Evolutionary conservation across 2,329 filamentous ascomycete species (phyloP), one percentile per base, ranked within the genome.

Genomic region (Cercospora zeae-maydis): DNA sequence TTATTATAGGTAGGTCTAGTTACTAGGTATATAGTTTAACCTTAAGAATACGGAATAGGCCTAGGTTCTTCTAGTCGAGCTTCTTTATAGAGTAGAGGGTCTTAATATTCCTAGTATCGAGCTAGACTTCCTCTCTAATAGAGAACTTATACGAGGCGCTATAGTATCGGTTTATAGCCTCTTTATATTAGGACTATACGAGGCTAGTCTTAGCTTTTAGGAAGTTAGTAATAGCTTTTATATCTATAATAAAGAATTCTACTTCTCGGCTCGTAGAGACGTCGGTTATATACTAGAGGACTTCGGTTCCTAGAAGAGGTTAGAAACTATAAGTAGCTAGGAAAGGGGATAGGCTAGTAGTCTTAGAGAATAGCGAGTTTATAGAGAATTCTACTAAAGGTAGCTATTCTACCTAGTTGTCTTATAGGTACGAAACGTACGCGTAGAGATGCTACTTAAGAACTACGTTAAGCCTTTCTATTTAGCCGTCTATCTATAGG

Each of bases 401-500:
- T 27, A 27, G 24, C 24, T 27, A 27, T 27, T 27, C 24, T 27
- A 27, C 24, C 24, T 27, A 27, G 24, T 27, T 6, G 24, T 27
- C 24, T 27, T 27, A 27, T 27, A 27, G 24, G 24, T 27, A 27
- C 24, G 24, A 27, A 27, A 27, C 24, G 24, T 27, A 27, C 24
- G 24, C 24, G 6, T 6, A 6, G 3, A 27, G 24, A 6, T 27
- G 6, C 6, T 27, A 27, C 6, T 27, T 27, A 27, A 27, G 24
- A 6, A 27, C 24, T 27, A 27, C 6, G 6, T 27, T 27, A 3
- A 27, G 24, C 6, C 24, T 27, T 6, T 27, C 6, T 3, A 55
- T 63, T 30, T 66, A 55, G 6, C 57, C 37, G 45, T 64, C 30
- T 10, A 19, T 64, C 30, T 64, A 59, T 1, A 31, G 49, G 45